Evolutionary conservation across 345 rosid genomes (phyloP).

Genomic region (Euphorbia lathyris): DNA sequence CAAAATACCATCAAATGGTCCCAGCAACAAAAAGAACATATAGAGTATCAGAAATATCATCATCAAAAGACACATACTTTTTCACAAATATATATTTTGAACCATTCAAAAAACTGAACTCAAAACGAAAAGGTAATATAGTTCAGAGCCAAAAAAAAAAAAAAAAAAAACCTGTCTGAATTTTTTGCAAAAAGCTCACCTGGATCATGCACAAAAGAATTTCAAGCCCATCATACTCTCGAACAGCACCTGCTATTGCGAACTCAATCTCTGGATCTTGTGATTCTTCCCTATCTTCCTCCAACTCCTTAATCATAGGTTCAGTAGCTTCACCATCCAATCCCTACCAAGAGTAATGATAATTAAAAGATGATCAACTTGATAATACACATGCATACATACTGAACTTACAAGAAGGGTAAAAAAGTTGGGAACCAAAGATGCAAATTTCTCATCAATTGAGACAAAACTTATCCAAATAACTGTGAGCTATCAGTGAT

Average conservation of each 20-base stretch:
- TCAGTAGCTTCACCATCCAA: conserved; percentile 99
- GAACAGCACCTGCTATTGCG: conserved; percentile 98
- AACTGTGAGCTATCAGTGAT: not conserved
- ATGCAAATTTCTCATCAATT: not conserved
- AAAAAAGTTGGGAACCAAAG: not conserved
- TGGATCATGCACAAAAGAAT: conserved; percentile 83
- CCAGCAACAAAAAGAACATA: not conserved
- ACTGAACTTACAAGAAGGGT: not conserved
- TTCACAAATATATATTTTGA: not conserved
- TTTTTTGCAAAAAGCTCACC: conserved; percentile 40
- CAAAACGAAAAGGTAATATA: not conserved
- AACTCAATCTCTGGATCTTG: conserved; percentile 99
- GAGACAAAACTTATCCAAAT: not conserved
- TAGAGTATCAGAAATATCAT: not conserved
- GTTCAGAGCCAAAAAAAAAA: not conserved
- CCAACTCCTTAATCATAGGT: conserved; percentile 98
- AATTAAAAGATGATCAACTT: conserved; percentile 1
- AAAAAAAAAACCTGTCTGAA: not conserved
- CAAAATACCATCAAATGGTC: not conserved
- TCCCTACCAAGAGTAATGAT: conserved; percentile 47
- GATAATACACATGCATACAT: not conserved
- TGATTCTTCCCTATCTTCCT: conserved; percentile 98
- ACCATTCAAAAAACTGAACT: not conserved
- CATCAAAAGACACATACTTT: not conserved
- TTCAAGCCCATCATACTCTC: conserved; percentile 87